A percentile compares a stretch with the other conserved stretches of the same genome.
Conservation (phyloP, 1,139 yeast species). For the Geotrichum candidum region DNA sequence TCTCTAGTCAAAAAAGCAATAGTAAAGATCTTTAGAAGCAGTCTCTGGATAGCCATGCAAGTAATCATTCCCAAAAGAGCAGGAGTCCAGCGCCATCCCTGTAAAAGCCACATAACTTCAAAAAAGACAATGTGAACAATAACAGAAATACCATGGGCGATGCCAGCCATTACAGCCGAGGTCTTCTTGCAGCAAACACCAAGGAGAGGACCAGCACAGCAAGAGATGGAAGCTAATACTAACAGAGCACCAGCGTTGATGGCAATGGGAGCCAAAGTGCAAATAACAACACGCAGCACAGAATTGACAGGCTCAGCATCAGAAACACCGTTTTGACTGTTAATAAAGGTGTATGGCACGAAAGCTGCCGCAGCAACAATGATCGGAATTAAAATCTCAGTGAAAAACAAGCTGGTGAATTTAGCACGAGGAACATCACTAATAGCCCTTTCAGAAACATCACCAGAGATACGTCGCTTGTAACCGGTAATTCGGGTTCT, state of each 20-base stretch:
- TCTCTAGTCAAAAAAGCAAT: slow-evolving; percentile 82
- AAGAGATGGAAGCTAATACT: slow-evolving; percentile 72
- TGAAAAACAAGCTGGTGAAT: slow-evolving; percentile 75
- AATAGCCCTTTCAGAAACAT: slow-evolving; percentile 84
- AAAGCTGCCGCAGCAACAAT: slow-evolving; percentile 86
- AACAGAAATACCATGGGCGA: slow-evolving; percentile 90
- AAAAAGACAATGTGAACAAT: slow-evolving; percentile 77
- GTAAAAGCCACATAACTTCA: slow-evolving; percentile 94
- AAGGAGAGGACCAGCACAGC: slow-evolving; percentile 95
- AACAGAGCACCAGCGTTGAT: slow-evolving; percentile 66
- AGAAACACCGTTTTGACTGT: slow-evolving; percentile 93
- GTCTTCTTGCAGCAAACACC: slow-evolving; percentile 97
- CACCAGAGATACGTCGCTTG: slow-evolving; percentile 84
- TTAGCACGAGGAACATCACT: slow-evolving; percentile 96
- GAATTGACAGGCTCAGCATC: slow-evolving; percentile 62
- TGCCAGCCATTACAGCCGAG: slow-evolving; percentile 92
- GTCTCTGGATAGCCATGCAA: slow-evolving; percentile 81
- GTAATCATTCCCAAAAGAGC: slow-evolving; percentile 84
- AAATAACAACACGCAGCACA: slow-evolving; percentile 73
- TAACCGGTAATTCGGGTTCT: slow-evolving; percentile 97
- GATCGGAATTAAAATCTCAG: slow-evolving; percentile 80
- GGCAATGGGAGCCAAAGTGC: slow-evolving; percentile 87
- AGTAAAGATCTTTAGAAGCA: slow-evolving; percentile 79
- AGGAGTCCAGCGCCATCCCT: slow-evolving; percentile 83
- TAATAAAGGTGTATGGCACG: slow-evolving; percentile 86